phyloP scores from a whole-genome alignment of 1,284 basidiomycete species.

The Irpex lacteus region DNA sequence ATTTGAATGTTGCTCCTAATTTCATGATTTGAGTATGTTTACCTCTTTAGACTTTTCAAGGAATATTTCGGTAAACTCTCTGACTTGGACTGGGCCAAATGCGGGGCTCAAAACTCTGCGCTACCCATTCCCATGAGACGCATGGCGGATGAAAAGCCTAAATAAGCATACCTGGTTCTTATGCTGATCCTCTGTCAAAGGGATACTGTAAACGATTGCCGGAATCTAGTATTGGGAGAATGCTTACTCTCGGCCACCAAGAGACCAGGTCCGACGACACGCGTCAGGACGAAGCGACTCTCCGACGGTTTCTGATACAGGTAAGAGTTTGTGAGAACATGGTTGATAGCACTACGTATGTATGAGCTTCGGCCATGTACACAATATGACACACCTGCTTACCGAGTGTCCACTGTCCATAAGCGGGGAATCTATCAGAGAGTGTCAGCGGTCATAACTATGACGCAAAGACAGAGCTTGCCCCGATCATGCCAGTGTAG shows the following conservation, averaged over 20 bases:
- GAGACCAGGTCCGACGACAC: slow-evolving; percentile 46
- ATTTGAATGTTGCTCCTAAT: not conserved
- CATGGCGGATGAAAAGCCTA: not conserved
- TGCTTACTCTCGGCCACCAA: slow-evolving; percentile 40
- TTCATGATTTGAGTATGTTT: not conserved
- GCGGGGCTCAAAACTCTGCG: slow-evolving; percentile 34
- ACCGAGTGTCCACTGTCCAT: slow-evolving; percentile 6
- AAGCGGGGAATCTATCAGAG: not conserved
- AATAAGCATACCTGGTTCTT: slow-evolving; percentile 40
- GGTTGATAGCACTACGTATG: slow-evolving; percentile 39
- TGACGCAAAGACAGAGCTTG: not conserved
- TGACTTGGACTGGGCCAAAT: slow-evolving; percentile 32
- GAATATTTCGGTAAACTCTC: slow-evolving; percentile 33
- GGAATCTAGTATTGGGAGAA: not conserved
- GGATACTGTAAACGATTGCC: not conserved
- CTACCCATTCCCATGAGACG: slow-evolving; percentile 14
- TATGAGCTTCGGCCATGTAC: not conserved
- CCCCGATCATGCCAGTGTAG: slow-evolving; percentile 2
- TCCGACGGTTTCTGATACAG: slow-evolving; percentile 45
- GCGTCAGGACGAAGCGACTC: slow-evolving; percentile 34
- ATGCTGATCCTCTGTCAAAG: slow-evolving; percentile 35
- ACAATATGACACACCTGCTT: not conserved
- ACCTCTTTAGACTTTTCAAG: slow-evolving; percentile 31
- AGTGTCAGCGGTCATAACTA: not conserved
- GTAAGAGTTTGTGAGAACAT: slow-evolving; percentile 44